Evolutionary conservation across 1,284 basidiomycete species (phyloP).

Genomic region (Pseudozyma thailandica): DNA sequence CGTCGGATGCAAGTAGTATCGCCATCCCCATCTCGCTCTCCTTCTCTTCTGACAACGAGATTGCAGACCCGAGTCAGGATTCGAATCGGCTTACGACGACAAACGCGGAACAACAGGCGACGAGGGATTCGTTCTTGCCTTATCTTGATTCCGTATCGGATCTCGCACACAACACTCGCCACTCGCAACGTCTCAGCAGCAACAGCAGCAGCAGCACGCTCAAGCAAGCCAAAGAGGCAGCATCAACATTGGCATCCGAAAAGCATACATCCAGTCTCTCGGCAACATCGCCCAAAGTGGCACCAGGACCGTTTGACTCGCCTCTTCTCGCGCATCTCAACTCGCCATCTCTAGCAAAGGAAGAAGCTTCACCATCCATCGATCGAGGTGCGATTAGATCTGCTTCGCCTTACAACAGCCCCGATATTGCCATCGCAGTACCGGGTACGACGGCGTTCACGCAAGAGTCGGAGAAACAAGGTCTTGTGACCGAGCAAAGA

Average conservation of each 20-base stretch:
- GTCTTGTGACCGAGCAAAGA: conserved; percentile 4
- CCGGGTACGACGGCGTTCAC: conserved; percentile 14
- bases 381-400: conserved; percentile 15
- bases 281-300: conserved; percentile 3
- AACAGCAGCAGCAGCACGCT: background rate
- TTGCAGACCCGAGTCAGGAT: conserved; percentile 4
- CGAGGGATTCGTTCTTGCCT: conserved; percentile 3
- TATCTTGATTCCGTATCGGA: conserved; percentile 16
- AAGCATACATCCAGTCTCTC: background rate
- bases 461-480: conserved; percentile 8
- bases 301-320: conserved; percentile 21
- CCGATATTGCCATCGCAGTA: conserved; percentile 20
- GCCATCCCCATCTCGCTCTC: conserved; percentile 27
- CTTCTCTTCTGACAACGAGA: conserved; percentile 14
- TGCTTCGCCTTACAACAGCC: conserved; percentile 26
- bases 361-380: conserved; percentile 10
- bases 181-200: background rate
- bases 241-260: background rate
- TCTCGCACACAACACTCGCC: background rate
- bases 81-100: background rate
- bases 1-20: conserved; percentile 21
- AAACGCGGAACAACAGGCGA: background rate
- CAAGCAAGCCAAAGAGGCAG: background rate
- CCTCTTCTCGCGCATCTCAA: conserved; percentile 21
- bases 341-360: conserved; percentile 1